phyloP scores from a whole-genome alignment of 1,284 basidiomycete species.

The Cryptococcus sp. region DNA sequence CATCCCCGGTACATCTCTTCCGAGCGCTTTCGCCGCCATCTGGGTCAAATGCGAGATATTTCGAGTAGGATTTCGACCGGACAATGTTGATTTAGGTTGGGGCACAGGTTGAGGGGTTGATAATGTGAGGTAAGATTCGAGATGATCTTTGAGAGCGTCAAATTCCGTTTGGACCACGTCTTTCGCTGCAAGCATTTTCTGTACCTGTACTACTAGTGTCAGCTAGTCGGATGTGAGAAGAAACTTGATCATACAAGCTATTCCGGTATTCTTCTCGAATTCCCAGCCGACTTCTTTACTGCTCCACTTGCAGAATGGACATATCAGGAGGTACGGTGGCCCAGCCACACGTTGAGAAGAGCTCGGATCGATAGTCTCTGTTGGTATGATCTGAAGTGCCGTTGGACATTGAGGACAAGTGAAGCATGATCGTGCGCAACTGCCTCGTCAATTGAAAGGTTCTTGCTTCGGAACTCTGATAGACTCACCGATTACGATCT shows the following conservation, averaged over 20 bases:
- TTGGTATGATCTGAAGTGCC: conserved; percentile 64
- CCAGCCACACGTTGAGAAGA: conserved; percentile 50
- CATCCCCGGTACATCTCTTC: conserved; percentile 32
- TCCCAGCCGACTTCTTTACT: conserved; percentile 82
- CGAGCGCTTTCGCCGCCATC: conserved; percentile 38
- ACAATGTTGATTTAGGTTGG: conserved; percentile 1
- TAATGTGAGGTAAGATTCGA: conserved; percentile 67
- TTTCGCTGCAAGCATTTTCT: conserved; percentile 78
- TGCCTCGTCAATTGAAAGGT: conserved; percentile 36
- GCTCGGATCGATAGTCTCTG: conserved; percentile 45
- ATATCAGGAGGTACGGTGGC: conserved; percentile 87
- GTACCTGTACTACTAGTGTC: conserved; percentile 66
- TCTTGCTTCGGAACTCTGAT: not conserved
- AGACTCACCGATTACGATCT: conserved; percentile 81
- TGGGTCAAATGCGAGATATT: conserved; percentile 43
- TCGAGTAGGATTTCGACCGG: conserved; percentile 23
- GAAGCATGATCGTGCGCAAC: conserved; percentile 97
- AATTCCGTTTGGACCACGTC: conserved; percentile 75
- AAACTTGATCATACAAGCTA: conserved; percentile 64
- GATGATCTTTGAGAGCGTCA: conserved; percentile 87
- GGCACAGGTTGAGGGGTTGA: conserved; percentile 15
- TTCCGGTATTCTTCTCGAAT: conserved; percentile 92
- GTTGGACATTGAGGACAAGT: conserved; percentile 83
- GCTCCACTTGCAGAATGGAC: conserved; percentile 92
- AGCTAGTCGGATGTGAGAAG: not conserved